Percentiles rank a stretch among this genome's conserved stretches.
Conservation (phyloP, 495 filamentous ascomycete genomes). For the Jackrogersella minutella region DNA sequence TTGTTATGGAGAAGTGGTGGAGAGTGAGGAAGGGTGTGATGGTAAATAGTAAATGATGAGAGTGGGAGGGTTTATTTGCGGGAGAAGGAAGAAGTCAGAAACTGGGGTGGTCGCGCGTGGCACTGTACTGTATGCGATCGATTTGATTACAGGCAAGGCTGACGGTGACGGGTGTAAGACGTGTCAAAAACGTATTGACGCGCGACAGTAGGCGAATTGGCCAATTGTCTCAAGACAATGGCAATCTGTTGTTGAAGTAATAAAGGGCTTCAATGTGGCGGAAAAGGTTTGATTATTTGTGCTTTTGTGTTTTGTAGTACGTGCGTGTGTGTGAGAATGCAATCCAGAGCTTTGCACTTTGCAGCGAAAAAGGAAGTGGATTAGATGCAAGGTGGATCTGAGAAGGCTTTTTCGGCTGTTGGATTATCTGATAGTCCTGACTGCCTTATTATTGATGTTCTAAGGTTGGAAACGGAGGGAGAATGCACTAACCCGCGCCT, state of each 20-base stretch:
- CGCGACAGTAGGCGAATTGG: slow-evolving; percentile 36
- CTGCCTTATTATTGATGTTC: too few relatives aligned
- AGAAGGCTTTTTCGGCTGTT: slow-evolving; percentile 40
- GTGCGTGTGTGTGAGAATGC: slow-evolving; percentile 25
- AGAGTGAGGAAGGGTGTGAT: slow-evolving; percentile 28
- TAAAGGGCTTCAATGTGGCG: slow-evolving; percentile 29
- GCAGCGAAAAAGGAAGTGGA: slow-evolving; percentile 36
- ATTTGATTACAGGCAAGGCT: slow-evolving; percentile 23
- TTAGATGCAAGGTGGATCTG: slow-evolving; percentile 13
- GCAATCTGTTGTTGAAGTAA: slow-evolving; percentile 30
- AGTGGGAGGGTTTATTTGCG: slow-evolving; percentile 34
- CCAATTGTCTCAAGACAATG: slow-evolving; percentile 47
- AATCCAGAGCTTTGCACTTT: slow-evolving; percentile 33
- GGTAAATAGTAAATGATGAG: background rate
- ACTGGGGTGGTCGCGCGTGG: slow-evolving; percentile 27
- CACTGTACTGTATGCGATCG: slow-evolving; percentile 31
- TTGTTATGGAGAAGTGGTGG: slow-evolving; percentile 25
- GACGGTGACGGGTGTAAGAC: slow-evolving; percentile 17
- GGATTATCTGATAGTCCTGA: slow-evolving; percentile 40
- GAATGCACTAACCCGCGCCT: background rate
- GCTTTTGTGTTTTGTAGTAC: slow-evolving; percentile 30
- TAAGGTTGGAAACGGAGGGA: too few relatives aligned
- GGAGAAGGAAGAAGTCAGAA: slow-evolving; percentile 1
- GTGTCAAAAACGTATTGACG: slow-evolving; percentile 27
- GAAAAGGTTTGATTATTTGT: slow-evolving; percentile 10